Percentiles rank a stretch among this genome's conserved stretches.
Conservation (phyloP, 2,329 filamentous ascomycete species). For the Aquanectria penicillioides region DNA sequence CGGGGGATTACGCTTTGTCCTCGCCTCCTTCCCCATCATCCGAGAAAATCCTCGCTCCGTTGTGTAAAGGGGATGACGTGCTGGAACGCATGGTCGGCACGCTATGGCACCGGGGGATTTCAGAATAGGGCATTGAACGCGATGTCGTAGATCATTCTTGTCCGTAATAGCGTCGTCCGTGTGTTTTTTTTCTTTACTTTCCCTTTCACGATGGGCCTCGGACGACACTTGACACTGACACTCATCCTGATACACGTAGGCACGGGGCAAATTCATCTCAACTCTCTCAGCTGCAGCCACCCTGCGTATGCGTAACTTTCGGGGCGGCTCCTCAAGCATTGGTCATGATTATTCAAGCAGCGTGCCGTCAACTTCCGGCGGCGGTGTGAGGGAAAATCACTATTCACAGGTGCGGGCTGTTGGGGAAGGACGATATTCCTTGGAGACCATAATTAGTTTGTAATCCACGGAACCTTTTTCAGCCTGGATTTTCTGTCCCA, state of each 20-base stretch:
- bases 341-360: conserved; percentile 8
- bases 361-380: conserved; percentile 1
- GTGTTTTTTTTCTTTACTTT: too few species aligned
- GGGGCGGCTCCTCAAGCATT: conserved; percentile 9
- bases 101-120: neutral
- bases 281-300: conserved; percentile 8
- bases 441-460: conserved; percentile 4
- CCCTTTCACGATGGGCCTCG: neutral
- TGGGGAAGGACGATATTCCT: conserved; percentile 1
- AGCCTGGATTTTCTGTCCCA: neutral
- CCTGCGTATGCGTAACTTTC: conserved; percentile 5
- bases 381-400: too few species aligned
- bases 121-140: neutral
- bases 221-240: conserved; percentile 2
- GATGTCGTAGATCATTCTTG: neutral
- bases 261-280: conserved; percentile 14
- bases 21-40: neutral
- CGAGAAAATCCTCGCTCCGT: conserved; percentile 2
- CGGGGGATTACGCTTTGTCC: neutral
- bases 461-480: neutral
- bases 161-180: neutral
- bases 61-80: neutral
- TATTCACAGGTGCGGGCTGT: neutral
- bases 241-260: conserved; percentile 13
- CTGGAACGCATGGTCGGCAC: neutral